Evolutionary conservation across 2,329 filamentous ascomycete species (phyloP).

Genomic region (Talaromyces sp.): DNA sequence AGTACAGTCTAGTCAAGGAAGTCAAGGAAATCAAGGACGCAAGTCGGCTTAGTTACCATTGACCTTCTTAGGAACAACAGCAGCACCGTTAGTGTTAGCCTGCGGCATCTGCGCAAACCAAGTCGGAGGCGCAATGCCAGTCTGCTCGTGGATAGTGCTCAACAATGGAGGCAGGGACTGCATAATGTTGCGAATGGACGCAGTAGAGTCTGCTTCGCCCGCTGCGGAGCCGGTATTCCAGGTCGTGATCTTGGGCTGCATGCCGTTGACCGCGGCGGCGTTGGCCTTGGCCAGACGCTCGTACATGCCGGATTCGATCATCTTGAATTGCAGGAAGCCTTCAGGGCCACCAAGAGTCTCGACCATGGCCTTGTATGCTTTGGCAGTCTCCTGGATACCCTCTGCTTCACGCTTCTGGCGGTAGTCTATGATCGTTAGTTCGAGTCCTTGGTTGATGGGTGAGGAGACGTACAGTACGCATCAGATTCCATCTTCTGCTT

Average conservation of each 20-base stretch:
- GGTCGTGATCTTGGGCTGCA: slow-evolving; percentile 85
- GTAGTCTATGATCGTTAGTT: slow-evolving; percentile 32
- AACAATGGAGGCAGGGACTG: slow-evolving; percentile 80
- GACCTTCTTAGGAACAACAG: slow-evolving; percentile 1
- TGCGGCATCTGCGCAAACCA: slow-evolving; percentile 62
- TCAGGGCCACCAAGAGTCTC: slow-evolving; percentile 73
- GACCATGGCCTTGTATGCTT: slow-evolving; percentile 71
- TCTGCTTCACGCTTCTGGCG: slow-evolving; percentile 69
- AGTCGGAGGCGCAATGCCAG: slow-evolving; percentile 72
- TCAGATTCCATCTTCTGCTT: slow-evolving; percentile 42
- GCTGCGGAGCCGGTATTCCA: slow-evolving; percentile 67
- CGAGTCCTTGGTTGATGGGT: background rate
- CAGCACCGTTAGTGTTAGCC: background rate
- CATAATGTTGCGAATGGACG: slow-evolving; percentile 74
- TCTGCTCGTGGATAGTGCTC: slow-evolving; percentile 84
- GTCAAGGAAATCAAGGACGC: background rate
- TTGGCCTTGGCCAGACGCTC: slow-evolving; percentile 75
- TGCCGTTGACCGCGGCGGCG: slow-evolving; percentile 67
- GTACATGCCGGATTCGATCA: slow-evolving; percentile 80
- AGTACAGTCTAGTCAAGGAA: background rate
- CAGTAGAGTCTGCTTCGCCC: slow-evolving; percentile 53
- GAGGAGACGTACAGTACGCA: slow-evolving; percentile 28
- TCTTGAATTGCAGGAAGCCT: slow-evolving; percentile 77
- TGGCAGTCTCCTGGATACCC: slow-evolving; percentile 72
- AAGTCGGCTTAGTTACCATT: slow-evolving; percentile 3